phyloP scores from a whole-genome alignment of 2,329 filamentous ascomycete species.

The Xylaria sp. region DNA sequence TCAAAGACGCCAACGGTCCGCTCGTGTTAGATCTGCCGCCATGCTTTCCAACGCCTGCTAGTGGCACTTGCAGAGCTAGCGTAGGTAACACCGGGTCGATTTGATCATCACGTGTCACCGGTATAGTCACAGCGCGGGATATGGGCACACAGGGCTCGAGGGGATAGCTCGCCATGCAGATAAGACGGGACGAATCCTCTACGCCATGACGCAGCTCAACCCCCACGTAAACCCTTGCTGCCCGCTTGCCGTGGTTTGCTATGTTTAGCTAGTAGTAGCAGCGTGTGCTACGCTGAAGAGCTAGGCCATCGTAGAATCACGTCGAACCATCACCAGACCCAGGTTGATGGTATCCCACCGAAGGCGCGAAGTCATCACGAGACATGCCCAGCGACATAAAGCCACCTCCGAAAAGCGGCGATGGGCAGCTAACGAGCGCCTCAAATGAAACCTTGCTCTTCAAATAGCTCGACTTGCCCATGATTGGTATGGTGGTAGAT shows the following conservation, averaged over 20 bases:
- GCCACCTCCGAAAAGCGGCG: neutral
- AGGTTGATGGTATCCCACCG: neutral
- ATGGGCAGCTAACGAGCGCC: too few relatives aligned
- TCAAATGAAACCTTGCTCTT: neutral
- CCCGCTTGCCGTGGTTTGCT: neutral
- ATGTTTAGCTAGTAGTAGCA: neutral
- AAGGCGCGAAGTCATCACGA: neutral
- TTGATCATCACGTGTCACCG: neutral
- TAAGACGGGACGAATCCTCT: neutral
- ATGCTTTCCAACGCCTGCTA: neutral
- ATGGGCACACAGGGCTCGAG: neutral
- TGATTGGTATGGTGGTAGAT: neutral
- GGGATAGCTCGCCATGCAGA: neutral
- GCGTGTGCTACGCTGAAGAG: neutral
- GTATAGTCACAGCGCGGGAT: neutral
- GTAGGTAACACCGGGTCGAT: neutral
- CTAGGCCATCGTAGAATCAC: neutral
- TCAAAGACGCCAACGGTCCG: neutral
- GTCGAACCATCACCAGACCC: neutral
- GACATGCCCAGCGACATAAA: neutral
- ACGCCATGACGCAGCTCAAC: neutral
- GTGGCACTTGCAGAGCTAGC: neutral
- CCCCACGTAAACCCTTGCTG: neutral
- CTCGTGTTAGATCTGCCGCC: neutral
- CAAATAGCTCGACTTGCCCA: neutral